Base-by-base conservation (phyloP, 331 rosid species). In the Spiraea crenata region DNA sequence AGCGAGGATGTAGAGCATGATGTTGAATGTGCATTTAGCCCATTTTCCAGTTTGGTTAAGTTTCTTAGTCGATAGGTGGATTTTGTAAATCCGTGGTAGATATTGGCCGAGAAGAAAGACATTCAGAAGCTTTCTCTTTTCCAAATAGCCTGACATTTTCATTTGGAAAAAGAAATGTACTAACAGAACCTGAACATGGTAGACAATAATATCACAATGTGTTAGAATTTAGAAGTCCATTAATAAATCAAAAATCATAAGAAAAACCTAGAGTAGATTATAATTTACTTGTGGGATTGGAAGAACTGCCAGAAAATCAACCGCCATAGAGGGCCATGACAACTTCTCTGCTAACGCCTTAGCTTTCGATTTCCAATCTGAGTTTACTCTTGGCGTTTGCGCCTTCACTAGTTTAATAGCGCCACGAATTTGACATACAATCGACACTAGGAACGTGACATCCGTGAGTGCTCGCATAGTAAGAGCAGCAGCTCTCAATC, bases 1-100 rank as follows among this genome's bases (percentile, higher is more conserved):
- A 35, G 38, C 58, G 57, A 77, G 7, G 52, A 71, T 48, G 67
- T 63, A 77, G 1, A 71, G 44, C 52, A 56, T 40, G 57, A 77
- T 64, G 13, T 57, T 57, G 31, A 65, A 65, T 13, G 59, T 17
- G 15, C 35, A 73, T 38, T 57, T 71, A 7, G 65, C 35, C 77
- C 42, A 57, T 49, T 44, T 65, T 73, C 6, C 15, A 38, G 38
- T 13, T 5, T 7, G 17, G 12, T 1, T 11, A 48, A 4, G 57
- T 5, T 8, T 11, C 31, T 49, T 3, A 6, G 62, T 6, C 17
- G 42, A 40, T 6, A 60, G 5, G 44, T 48, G 41, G 13, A 69
- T 76, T 58, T n/a, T n/a, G 6, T 14, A 39, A 9, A 34, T 4
- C 48, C 57, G 68, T 4, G 16, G 42, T 3, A 41, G 0, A 61